These are phyloP conservation scores for Malus orientalis DNA, from an alignment of 306 rosid species.

Conservation along the genomic window DNA sequence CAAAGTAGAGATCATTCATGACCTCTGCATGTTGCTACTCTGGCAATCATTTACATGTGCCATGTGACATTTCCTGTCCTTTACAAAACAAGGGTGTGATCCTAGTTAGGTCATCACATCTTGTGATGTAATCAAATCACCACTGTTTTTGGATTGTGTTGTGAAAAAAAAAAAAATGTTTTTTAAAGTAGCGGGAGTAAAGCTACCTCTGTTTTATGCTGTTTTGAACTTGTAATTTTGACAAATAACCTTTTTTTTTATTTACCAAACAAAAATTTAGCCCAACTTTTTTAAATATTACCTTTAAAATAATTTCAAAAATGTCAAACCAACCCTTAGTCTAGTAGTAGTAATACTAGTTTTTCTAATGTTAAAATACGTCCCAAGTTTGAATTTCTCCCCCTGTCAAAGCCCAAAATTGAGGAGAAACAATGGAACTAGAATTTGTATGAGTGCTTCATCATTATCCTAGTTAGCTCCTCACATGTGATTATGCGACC, in stretches of 20 bases:
- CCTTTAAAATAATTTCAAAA: too few species aligned
- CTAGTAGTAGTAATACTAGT: too few species aligned
- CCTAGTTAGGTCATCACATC: neutral
- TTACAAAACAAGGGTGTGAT: neutral
- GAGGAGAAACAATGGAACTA: neutral
- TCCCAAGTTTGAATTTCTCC: neutral
- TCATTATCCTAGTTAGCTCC: neutral
- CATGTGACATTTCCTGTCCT: neutral
- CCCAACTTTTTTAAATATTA: too few species aligned
- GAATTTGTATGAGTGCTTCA: too few species aligned
- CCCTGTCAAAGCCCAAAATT: neutral
- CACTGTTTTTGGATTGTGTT: neutral
- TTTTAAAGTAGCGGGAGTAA: too few species aligned
- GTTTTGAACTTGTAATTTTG: too few species aligned
- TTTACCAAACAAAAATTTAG: too few species aligned
- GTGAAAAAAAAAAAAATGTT: too few species aligned
- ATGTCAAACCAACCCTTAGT: too few species aligned
- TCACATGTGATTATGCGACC: neutral
- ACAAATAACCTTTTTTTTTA: too few species aligned
- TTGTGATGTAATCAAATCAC: neutral
- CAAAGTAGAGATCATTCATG: neutral
- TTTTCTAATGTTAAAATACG: too few species aligned
- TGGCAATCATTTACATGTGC: neutral
- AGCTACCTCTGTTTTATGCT: fast-evolving
- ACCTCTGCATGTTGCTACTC: neutral